Percentiles rank a stretch among this genome's conserved stretches.
Evolutionary conservation across 805 yeast genomes (phyloP).

Genomic region (Candida glaebosa): DNA sequence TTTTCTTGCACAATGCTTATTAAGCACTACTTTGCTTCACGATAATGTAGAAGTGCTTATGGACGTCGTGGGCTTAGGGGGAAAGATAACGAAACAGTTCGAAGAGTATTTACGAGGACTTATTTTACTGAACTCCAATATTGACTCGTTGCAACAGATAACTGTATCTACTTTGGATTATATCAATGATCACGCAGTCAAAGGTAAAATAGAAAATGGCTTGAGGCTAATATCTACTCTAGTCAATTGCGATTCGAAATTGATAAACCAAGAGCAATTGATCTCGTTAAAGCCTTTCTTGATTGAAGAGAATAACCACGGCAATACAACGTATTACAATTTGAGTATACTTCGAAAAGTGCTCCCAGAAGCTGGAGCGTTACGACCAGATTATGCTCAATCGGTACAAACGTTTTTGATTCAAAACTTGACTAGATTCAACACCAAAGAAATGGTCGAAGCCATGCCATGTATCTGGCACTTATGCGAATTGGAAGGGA

Average conservation of each 20-base stretch:
- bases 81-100: constrained; percentile 27
- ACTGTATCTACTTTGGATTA: constrained; percentile 29
- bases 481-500: constrained; percentile 45
- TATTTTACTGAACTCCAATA: constrained; percentile 29
- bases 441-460: constrained; percentile 58
- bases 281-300: constrained; percentile 63
- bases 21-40: constrained; percentile 6
- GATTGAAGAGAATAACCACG: constrained; percentile 42
- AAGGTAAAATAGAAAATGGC: constrained; percentile 25
- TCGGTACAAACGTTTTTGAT: constrained; percentile 53
- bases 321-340: constrained; percentile 41
- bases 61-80: constrained; percentile 32
- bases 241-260: constrained; percentile 47
- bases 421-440: constrained; percentile 56
- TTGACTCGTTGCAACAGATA: constrained; percentile 13
- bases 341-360: constrained; percentile 53
- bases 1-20: constrained; percentile 26
- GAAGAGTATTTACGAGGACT: constrained; percentile 35
- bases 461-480: constrained; percentile 71
- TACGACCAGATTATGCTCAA: constrained; percentile 49
- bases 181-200: constrained; percentile 22
- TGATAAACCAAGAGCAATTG: constrained; percentile 66
- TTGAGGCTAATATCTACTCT: constrained; percentile 55
- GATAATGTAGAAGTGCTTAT: constrained; percentile 28
- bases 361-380: constrained; percentile 39